Evolutionary conservation across 441 rosid species (phyloP), one percentile per base, ranked within the genome.

Genomic region (Melastoma candidum): DNA sequence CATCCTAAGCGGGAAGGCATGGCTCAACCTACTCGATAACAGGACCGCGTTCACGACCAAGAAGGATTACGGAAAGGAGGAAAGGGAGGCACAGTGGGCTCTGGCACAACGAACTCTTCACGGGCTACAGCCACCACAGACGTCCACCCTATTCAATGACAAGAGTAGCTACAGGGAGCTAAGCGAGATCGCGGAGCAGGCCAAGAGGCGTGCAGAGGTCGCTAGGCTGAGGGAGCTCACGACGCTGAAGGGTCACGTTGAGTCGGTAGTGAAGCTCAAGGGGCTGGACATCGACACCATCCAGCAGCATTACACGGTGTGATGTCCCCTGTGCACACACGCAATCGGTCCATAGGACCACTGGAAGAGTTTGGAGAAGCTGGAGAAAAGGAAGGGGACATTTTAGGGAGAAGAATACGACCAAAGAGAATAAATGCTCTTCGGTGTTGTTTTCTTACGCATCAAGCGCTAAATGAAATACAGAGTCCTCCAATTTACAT

Each of bases 51-150:
- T 90, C 69, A 86, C 96, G 50, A 84, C 96, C 56, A 90, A 90
- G 83, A 86, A 87, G 75, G 92, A 90, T 54, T 90, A 81, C 25
- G 97, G 97, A 9, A 90, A 75, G 55, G 97, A 80, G 63, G 97
- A 84, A 58, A 78, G 97, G 53, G 97, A 90, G 58, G 97, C 96
- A 54, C 97, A 90, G 49, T 90, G 97, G 97, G 97, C 96, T 52
- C 81, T 57, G 47, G 90, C 87, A 13, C 97, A 90, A 66, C 82
- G 97, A 65, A 86, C 97, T 32, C 66, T 83, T 58, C 95, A 90
- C 1, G 97, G 97, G 7, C 87, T 87, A 62, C 97, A 87, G 48
- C 87, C 85, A 29, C 83, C 82, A 0, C 90, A 84, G 72, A 46
- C 83, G 10, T 56, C 49, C 7, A 68, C 68, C 25, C 56, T 80